Conservation (phyloP, 495 filamentous ascomycete genomes). For the Penicillium pulvis region DNA sequence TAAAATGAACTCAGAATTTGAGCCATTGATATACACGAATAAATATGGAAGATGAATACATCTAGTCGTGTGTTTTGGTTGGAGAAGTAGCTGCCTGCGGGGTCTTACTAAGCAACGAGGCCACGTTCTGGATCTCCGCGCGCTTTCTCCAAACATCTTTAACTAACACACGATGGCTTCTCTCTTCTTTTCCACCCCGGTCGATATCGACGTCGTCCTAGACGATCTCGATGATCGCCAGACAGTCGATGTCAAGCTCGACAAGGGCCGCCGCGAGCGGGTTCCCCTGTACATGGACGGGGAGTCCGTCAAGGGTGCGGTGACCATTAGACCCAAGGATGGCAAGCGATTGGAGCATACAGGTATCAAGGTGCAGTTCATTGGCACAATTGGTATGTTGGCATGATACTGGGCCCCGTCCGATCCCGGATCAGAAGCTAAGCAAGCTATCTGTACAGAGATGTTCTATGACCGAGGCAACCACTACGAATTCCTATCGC, state of each 20-base stretch:
- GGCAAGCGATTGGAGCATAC: conserved; percentile 97
- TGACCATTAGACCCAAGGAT: conserved; percentile 96
- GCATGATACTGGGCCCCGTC: not conserved
- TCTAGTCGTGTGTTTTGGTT: not conserved
- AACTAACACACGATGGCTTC: conserved; percentile 66
- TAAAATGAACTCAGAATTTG: no score
- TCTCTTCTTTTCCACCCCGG: conserved; percentile 95
- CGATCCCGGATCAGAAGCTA: not conserved
- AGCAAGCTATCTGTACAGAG: conserved; percentile 51
- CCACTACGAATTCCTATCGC: conserved; percentile 97
- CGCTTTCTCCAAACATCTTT: conserved; percentile 12
- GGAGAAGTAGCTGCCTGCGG: conserved; percentile 16
- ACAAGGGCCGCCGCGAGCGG: conserved; percentile 96
- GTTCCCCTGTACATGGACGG: conserved; percentile 97
- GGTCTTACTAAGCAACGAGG: conserved; percentile 23
- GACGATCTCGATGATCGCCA: conserved; percentile 91
- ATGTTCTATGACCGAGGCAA: conserved; percentile 99
- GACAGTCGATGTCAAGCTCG: conserved; percentile 95
- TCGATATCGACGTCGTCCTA: conserved; percentile 98
- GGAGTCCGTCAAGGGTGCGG: conserved; percentile 93
- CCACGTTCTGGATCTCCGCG: conserved; percentile 26
- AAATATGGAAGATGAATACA: no score
- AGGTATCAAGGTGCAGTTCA: conserved; percentile 99
- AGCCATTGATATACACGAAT: no score
- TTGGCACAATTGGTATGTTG: conserved; percentile 87